Evolutionary conservation across 495 filamentous ascomycete genomes (phyloP).

Genomic region (Trichoderma virens): DNA sequence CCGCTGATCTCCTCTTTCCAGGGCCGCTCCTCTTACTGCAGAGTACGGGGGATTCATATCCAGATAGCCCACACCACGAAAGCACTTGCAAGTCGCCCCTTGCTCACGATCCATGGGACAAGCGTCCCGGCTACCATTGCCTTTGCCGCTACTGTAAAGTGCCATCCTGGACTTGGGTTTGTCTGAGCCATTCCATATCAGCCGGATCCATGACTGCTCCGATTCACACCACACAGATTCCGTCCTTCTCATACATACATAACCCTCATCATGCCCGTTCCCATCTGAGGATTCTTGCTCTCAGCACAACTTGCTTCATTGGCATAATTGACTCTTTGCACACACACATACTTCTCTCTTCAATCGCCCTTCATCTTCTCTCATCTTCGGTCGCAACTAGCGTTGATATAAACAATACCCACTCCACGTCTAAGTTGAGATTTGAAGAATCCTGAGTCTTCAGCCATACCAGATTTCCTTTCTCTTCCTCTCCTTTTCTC

Average conservation of each 20-base stretch:
- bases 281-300: neutral
- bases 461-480: neutral
- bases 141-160: slow-evolving; percentile 4
- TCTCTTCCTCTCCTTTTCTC: neutral
- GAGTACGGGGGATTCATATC: slow-evolving; percentile 6
- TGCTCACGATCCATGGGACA: slow-evolving; percentile 8
- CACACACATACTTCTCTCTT: neutral
- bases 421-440: neutral
- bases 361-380: neutral
- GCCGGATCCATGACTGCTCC: neutral
- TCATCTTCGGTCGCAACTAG: neutral
- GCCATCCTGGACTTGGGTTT: neutral
- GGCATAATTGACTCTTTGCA: neutral
- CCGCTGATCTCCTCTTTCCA: slow-evolving; percentile 7
- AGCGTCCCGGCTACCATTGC: slow-evolving; percentile 4
- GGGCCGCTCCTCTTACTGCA: slow-evolving; percentile 5
- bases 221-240: slow-evolving; percentile 1
- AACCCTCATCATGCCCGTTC: neutral
- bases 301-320: neutral
- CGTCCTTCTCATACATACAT: slow-evolving; percentile 3
- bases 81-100: neutral
- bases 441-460: neutral
- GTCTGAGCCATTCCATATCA: slow-evolving; percentile 1
- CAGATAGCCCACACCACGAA: slow-evolving; percentile 4
- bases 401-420: neutral